Base-by-base conservation (phyloP, 371 early-diverging fungal species). In the Batrachochytrium dendrobatidis region DNA sequence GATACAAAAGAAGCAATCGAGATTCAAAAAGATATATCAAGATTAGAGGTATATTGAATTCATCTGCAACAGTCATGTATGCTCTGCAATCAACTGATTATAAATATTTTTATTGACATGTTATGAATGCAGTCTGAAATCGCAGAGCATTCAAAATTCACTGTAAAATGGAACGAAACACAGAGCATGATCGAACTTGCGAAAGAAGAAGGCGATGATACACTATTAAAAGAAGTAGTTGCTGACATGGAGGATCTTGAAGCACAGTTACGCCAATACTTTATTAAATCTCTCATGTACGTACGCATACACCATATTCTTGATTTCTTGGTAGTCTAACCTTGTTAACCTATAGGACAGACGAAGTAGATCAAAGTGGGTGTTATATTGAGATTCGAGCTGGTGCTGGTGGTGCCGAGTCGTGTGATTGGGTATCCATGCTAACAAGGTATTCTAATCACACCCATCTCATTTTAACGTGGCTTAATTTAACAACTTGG, bases 321-420 rank as follows among this genome's bases (percentile, higher is more conserved):
- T 18, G 10, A 30, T 3, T 6, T 24, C 6, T 5, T 33, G 29
- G 24, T 35, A 22, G 39, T 30, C 29, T n/a, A 48, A 30, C 32
- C 35, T 15, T n/a, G 31, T 18, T 46, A 20, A 6, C 44, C 24
- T 50, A 20, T 39, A 71, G 71, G 71, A 54, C 72, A 5, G 63
- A 61, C 5, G 66, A 67, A 18, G 62, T 62, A 3, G 77, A 77
- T 55, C 51, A 68, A 31, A 59, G 59, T 54, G 72, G 71, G 25
- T 77, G 77, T 53, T 77, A 74, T 49, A 56, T 77, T 20, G 77
- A 77, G 58, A 49, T 81, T 24, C 66, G 72, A 3, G 75, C 81
- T 8, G 81, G 79, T 3, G 66, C 77, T 2, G 81, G 81, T 30
- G 81, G 81, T 8, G 61, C 61, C 0, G 81, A 81, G 58, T 56